Evolutionary conservation across 2,329 filamentous ascomycete genomes (phyloP).

Genomic region (Blastomyces silverae): DNA sequence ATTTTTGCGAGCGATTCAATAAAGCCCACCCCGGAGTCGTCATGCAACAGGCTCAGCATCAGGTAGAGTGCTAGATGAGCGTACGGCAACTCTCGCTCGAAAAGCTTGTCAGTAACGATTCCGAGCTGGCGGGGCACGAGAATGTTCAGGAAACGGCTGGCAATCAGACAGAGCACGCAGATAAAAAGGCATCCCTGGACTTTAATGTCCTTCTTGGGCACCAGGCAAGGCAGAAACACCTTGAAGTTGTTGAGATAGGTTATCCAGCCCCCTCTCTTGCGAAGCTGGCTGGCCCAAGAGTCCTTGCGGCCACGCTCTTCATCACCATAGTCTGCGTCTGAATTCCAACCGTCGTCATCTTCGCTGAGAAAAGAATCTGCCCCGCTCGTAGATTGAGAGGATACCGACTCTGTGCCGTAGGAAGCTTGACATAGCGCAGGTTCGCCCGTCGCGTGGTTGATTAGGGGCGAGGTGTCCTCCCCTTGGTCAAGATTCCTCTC

Average conservation of each 20-base stretch:
- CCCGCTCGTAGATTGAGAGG: neutral
- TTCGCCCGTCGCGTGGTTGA: neutral
- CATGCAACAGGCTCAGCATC: neutral
- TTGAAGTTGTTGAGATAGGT: neutral
- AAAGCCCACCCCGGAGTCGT: neutral
- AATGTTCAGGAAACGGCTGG: neutral
- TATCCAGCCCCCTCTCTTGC: neutral
- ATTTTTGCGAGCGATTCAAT: slow-evolving; percentile 5
- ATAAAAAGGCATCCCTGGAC: neutral
- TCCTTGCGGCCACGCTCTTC: neutral
- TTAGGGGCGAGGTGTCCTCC: neutral
- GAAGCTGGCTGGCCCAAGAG: neutral
- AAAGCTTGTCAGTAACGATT: neutral
- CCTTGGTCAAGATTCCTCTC: neutral
- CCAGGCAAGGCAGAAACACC: neutral
- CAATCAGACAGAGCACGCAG: neutral
- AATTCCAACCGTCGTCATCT: neutral
- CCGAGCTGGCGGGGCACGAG: neutral
- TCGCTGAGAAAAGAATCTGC: neutral
- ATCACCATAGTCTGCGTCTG: neutral
- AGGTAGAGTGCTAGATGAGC: neutral
- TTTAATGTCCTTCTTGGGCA: neutral
- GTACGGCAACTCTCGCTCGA: neutral
- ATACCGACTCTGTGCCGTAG: neutral
- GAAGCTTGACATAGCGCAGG: neutral